A percentile compares a stretch with the other conserved stretches of the same genome.
Evolutionary conservation across 106 monocot genomes (phyloP).

Genomic region (Platanthera guangdongensis): DNA sequence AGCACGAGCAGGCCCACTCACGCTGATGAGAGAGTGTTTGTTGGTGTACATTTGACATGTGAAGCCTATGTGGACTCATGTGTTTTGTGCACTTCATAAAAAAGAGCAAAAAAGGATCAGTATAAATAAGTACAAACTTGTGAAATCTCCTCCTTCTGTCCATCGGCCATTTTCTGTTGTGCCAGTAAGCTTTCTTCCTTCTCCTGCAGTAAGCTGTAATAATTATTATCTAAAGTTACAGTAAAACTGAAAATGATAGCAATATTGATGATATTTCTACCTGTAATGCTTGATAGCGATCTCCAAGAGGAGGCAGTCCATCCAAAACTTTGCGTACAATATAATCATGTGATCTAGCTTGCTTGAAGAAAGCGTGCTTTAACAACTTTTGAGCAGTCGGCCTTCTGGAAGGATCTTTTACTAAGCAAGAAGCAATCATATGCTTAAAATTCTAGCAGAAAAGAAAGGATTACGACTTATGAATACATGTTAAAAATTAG

Average conservation of each 20-base stretch:
- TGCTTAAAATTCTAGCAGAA: constrained; percentile 59
- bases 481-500: too few relatives aligned
- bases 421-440: constrained; percentile 83
- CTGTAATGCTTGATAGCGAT: constrained; percentile 66
- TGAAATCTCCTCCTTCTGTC: constrained; percentile 58
- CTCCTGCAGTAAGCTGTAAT: constrained; percentile 21
- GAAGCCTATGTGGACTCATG: too few relatives aligned
- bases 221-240: not conserved
- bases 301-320: constrained; percentile 69
- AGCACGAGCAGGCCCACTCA: too few relatives aligned
- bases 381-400: constrained; percentile 69
- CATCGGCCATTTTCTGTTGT: constrained; percentile 71
- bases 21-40: too few relatives aligned
- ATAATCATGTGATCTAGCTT: constrained; percentile 77
- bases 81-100: not conserved
- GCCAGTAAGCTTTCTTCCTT: constrained; percentile 78
- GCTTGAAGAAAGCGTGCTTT: constrained; percentile 85
- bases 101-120: not conserved
- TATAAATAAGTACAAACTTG: constrained; percentile 33
- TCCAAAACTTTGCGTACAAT: constrained; percentile 58
- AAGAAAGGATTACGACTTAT: not conserved
- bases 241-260: not conserved
- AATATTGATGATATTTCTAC: constrained; percentile 14
- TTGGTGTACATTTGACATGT: too few relatives aligned
- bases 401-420: constrained; percentile 89